phyloP scores from a whole-genome alignment of 768 basidiomycete species.

The Boletus barrowsii region DNA sequence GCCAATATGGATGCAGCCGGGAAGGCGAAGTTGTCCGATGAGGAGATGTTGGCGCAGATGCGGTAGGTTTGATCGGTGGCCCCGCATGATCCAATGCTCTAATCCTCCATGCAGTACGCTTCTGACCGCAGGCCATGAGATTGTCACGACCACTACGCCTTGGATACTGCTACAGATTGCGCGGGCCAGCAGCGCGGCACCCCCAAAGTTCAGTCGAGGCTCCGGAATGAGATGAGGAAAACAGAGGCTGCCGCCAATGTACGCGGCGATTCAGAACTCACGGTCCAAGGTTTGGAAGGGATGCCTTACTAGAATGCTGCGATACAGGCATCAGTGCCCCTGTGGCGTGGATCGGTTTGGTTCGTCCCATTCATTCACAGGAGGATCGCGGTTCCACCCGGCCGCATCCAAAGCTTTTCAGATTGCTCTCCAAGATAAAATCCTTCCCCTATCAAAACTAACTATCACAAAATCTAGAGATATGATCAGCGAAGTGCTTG shows the following conservation, averaged over 20 bases:
- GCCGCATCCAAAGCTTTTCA: conserved; percentile 48
- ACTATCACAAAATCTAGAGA: conserved; percentile 44
- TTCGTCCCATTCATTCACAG: conserved; percentile 26
- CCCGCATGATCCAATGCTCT: too few species aligned
- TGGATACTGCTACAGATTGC: conserved; percentile 64
- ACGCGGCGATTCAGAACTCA: neutral
- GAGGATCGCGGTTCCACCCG: conserved; percentile 46
- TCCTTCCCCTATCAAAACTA: conserved; percentile 56
- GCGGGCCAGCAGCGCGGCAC: too few species aligned
- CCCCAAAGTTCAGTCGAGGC: conserved; percentile 52
- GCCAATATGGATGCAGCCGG: conserved; percentile 21
- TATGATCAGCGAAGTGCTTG: conserved; percentile 39
- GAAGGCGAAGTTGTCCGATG: conserved; percentile 14
- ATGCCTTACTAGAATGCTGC: conserved; percentile 45
- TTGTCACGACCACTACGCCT: conserved; percentile 50
- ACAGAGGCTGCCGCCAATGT: neutral
- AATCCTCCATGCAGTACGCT: conserved; percentile 33
- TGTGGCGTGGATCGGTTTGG: neutral
- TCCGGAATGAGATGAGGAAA: conserved; percentile 38
- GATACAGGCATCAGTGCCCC: conserved; percentile 26
- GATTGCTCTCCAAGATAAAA: conserved; percentile 48
- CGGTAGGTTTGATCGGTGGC: conserved; percentile 3
- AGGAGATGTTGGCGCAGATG: conserved; percentile 12
- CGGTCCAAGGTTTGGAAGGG: conserved; percentile 40
- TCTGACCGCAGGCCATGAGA: conserved; percentile 55